Evolutionary conservation across 2,329 filamentous ascomycete genomes (phyloP), one percentile per base, ranked within the genome.

Genomic region (Claviceps cyperi): DNA sequence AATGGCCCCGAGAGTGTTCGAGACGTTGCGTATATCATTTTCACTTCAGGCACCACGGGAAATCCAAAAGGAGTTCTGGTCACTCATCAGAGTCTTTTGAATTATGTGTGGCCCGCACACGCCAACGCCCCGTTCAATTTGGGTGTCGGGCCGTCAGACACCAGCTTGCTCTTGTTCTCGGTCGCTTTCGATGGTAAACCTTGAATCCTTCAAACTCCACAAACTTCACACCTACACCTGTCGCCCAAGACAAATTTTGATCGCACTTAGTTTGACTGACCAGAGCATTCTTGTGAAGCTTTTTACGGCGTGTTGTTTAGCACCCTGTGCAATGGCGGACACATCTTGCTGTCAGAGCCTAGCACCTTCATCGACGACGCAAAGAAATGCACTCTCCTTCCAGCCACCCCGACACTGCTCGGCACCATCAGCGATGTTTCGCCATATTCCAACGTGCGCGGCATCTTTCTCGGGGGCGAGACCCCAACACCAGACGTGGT

Each of bases 1-100:
- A 11, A 17, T 15, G 28, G 15, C 19, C 22, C 13, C 9, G 7
- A 6, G 14, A 69, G 83, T 49, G 83, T 81, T 55, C 83, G 41
- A 43, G 51, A 50, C 11, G 6, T 52, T 7, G 51, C 48, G 14
- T 52, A 52, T 19, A 48, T 52, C 4, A 52, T 50, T 24, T 52
- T 52, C 17, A 52, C 51, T 38, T 52, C 51, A 13, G 51, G 51
- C 22, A 73, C 28, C 81, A 80, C 59, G 66, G 67, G 0, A 61
- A 65, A 1, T 65, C 71, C 2, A 63, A 70, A 40, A 58, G 66
- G 1, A 61, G 63, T 2, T 64, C 69, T n/a, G 73, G 70, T 3
- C 11, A 17, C 41, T 5, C 51, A 52, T 22, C 37, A 46, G 22
- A 47, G 32, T 19, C 43, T 50, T 36, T 28, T 50, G 21, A 52